Conservation (phyloP, 768 basidiomycete species). For the Russula abietina region DNA sequence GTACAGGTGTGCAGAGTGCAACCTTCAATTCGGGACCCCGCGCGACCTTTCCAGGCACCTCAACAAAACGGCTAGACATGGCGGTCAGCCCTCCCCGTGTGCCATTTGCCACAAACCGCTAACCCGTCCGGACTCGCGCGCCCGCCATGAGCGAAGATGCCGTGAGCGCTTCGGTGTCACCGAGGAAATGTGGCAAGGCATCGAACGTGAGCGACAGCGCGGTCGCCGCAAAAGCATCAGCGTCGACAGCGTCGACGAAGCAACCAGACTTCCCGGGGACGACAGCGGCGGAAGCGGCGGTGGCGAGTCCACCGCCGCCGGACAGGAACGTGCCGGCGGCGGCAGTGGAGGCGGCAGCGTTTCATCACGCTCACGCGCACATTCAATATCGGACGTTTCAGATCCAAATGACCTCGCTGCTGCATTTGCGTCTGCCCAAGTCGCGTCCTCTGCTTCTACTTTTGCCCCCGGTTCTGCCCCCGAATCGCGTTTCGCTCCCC, state of each 20-base stretch:
- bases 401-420: slow-evolving; percentile 1
- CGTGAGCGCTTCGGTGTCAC: slow-evolving; percentile 24
- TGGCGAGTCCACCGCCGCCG: not conserved
- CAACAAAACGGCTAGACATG: slow-evolving; percentile 19
- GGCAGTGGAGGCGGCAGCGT: not conserved
- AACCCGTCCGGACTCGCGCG: slow-evolving; percentile 19
- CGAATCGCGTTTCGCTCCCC: not conserved
- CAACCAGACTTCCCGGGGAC: not conserved
- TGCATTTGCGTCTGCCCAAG: not conserved
- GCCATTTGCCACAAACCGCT: slow-evolving; percentile 21
- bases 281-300: not conserved
- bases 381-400: slow-evolving; percentile 14
- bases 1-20: slow-evolving; percentile 20
- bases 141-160: slow-evolving; percentile 22
- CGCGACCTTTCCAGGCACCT: slow-evolving; percentile 21
- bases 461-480: not conserved
- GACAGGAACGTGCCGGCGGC: not conserved
- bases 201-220: slow-evolving; percentile 19
- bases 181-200: slow-evolving; percentile 23
- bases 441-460: slow-evolving; percentile 1
- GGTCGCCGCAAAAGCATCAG: slow-evolving; percentile 20
- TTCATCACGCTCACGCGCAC: slow-evolving; percentile 17
- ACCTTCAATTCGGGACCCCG: slow-evolving; percentile 22
- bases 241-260: slow-evolving; percentile 9
- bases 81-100: slow-evolving; percentile 19